Base-by-base conservation (phyloP, 208 protist species). In the Trypanosoma rangeli region DNA sequence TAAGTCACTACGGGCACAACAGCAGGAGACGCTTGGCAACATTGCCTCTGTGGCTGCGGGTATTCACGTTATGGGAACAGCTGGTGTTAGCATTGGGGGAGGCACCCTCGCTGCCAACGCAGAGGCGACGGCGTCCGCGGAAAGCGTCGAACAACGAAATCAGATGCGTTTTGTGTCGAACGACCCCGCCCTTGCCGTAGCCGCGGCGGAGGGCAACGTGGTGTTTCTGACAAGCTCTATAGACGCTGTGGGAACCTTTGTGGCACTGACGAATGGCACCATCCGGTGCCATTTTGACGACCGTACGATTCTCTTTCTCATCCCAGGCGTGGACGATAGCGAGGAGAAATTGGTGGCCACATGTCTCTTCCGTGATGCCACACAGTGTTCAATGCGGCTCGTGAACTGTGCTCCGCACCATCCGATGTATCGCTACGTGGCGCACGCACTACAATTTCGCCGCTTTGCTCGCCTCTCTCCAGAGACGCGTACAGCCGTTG, bases 211-310 rank as follows among this genome's bases (percentile, higher is more conserved):
- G 9, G 78, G 59, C 57, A 77, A 70, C 29, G 74, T 90, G 13
- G 70, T 91, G 16, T 82, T 80, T 64, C 55, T 91, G 35, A 90
- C 90, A 24, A 86, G 69, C 35, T 81, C 70, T 12, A 77, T 95
- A n/a, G 87, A 93, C 18, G 85, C 80, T 33, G 74, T 95, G 12
- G 90, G 87, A 39, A 88, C 69, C 55, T 95, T 95, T 70, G 84
- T 85, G 5, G 90, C 90, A 0, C 74, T 92, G 18, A 91, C 85
- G 22, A 95, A 95, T 80, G 90, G 90, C 46, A 84, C 80, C 33
- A 69, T 91, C 29, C 87, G 90, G 15, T 85, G 75, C 65, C 79
- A 84, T 64, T 95, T 95, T 62, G 82, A 90, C 63, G 90, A 95
- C 57, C 86, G 90, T 52, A 90, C 87, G 18, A 74, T 95, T 58